Conservation (phyloP, 306 rosid genomes). For the Begonia fuchsioides region DNA sequence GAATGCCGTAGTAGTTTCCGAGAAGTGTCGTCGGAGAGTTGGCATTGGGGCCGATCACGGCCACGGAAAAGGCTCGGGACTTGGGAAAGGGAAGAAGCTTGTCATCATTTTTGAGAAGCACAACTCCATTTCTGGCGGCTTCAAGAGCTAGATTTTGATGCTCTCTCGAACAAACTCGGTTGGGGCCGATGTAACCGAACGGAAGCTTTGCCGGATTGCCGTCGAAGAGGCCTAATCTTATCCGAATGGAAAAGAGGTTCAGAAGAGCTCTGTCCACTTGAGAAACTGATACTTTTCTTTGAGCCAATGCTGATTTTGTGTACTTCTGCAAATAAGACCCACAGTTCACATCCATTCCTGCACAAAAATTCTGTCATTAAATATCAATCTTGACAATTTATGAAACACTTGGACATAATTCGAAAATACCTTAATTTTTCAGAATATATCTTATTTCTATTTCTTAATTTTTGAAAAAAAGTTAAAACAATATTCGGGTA, state of each 20-base stretch:
- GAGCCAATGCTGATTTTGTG: conserved; percentile 46
- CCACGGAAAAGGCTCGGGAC: conserved; percentile 37
- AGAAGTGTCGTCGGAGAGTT: conserved; percentile 40
- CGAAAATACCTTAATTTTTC: no score
- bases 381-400: no score
- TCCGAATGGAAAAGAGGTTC: conserved; percentile 62
- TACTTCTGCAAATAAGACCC: conserved; percentile 42
- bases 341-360: conserved; percentile 88
- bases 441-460: no score
- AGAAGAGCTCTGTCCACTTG: conserved; percentile 68
- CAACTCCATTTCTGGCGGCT: conserved; percentile 84
- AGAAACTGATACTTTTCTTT: conserved; percentile 29
- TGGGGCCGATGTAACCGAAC: conserved; percentile 50
- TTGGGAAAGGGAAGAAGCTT: conserved; percentile 61
- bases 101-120: conserved; percentile 60
- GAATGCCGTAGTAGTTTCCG: conserved; percentile 80
- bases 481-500: no score
- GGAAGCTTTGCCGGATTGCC: conserved; percentile 49
- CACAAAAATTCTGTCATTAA: conserved; percentile 9
- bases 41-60: conserved; percentile 80
- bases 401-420: no score
- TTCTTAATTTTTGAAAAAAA: no score
- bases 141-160: conserved; percentile 66
- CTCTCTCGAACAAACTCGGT: conserved; percentile 47
- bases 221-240: conserved; percentile 64